Percentiles rank a stretch among this genome's conserved stretches.
Conservation (phyloP, 225 moss, liverwort and hornwort species). For the Thuidium tamariscinum region DNA sequence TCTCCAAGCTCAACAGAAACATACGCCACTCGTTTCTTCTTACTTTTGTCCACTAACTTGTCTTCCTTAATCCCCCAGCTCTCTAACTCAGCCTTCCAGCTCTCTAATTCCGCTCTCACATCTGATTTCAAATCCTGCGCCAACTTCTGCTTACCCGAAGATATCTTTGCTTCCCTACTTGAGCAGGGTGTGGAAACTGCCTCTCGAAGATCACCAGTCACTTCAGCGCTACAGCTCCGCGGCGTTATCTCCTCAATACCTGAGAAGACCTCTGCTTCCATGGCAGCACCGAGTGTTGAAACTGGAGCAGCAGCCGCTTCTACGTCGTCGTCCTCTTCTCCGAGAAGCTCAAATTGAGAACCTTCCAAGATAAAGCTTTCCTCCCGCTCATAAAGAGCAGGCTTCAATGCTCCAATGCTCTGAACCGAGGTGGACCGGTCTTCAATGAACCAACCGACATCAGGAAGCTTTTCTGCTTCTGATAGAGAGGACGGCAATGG, state of each 20-base stretch:
- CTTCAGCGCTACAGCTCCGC: background rate
- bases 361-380: slow-evolving; percentile 12
- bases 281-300: background rate
- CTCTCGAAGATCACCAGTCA: background rate
- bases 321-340: background rate
- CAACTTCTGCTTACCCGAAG: background rate
- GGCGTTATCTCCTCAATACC: background rate
- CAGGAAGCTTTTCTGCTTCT: slow-evolving; percentile 7
- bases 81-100: slow-evolving; percentile 30
- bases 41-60: background rate
- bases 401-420: background rate
- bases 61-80: background rate
- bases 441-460: slow-evolving; percentile 36
- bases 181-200: background rate
- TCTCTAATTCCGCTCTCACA: slow-evolving; percentile 14
- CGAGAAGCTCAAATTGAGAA: slow-evolving; percentile 13
- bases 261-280: background rate
- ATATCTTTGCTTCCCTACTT: background rate
- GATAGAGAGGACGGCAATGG: slow-evolving; percentile 2
- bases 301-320: background rate
- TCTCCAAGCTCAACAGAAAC: slow-evolving; percentile 10
- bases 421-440: slow-evolving; percentile 20
- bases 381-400: slow-evolving; percentile 3
- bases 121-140: background rate
- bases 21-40: slow-evolving; percentile 11